Evolutionary conservation across 129 eudicot genomes (phyloP).

Genomic region (Pseudognaphalium luteoalbum): DNA sequence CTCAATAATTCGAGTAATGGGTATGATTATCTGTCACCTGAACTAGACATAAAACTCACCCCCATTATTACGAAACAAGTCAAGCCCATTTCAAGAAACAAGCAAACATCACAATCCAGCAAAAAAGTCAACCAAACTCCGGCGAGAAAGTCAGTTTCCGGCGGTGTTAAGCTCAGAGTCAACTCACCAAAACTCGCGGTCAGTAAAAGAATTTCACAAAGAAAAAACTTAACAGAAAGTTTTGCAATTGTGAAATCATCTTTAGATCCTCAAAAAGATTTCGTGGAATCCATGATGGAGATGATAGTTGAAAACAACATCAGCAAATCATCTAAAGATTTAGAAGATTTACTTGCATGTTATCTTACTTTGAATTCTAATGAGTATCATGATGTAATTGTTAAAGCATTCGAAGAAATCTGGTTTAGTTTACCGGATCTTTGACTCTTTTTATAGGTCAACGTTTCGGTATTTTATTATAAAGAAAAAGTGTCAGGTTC

Average conservation of each 20-base stretch:
- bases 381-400: conserved; percentile 70
- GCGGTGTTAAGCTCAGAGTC: conserved; percentile 49
- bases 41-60: conserved; percentile 41
- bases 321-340: conserved; percentile 41
- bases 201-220: conserved; percentile 36
- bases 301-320: conserved; percentile 66
- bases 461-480: neutral
- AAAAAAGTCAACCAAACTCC: conserved; percentile 34
- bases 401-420: conserved; percentile 69
- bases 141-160: conserved; percentile 44
- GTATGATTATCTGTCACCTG: conserved; percentile 31
- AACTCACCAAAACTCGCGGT: conserved; percentile 49
- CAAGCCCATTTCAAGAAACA: conserved; percentile 22
- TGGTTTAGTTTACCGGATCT: conserved; percentile 52
- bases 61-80: conserved; percentile 54
- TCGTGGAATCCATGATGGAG: conserved; percentile 71
- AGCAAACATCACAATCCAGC: conserved; percentile 15
- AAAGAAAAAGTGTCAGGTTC: neutral
- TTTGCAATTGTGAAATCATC: conserved; percentile 69
- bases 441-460: conserved; percentile 1
- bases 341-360: conserved; percentile 68
- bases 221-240: conserved; percentile 39
- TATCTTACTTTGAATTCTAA: conserved; percentile 65
- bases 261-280: conserved; percentile 58
- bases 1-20: neutral